Evolutionary conservation across 108 stramenopile genomes (phyloP).

Genomic region (Phaeodactylum tricornutum): DNA sequence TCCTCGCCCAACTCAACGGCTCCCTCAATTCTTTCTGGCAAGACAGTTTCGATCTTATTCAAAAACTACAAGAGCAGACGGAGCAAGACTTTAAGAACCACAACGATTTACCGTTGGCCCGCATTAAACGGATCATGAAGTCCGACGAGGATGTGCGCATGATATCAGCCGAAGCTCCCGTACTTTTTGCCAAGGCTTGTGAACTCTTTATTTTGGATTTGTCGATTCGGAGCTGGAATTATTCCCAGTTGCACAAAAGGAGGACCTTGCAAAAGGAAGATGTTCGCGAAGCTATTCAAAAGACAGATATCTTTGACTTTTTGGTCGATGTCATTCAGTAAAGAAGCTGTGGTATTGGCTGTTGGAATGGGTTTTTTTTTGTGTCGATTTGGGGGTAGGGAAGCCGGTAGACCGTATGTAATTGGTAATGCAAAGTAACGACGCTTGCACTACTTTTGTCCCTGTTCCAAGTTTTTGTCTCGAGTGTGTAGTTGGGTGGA

Average conservation of each 20-base stretch:
- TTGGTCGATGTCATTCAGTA: constrained; percentile 79
- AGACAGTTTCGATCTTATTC: constrained; percentile 33
- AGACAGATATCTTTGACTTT: constrained; percentile 84
- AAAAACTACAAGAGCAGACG: constrained; percentile 42
- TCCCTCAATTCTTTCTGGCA: constrained; percentile 64
- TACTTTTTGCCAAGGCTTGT: constrained; percentile 97
- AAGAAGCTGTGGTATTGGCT: no score
- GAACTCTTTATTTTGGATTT: constrained; percentile 98
- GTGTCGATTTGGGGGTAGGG: no score
- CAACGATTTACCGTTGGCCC: constrained; percentile 88
- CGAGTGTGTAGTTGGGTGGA: no score
- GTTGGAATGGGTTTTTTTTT: no score
- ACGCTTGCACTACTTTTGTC: no score
- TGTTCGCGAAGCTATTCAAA: constrained; percentile 74
- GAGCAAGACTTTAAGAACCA: constrained; percentile 88
- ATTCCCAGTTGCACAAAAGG: constrained; percentile 68
- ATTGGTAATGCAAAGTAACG: no score
- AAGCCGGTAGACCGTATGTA: no score
- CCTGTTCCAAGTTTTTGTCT: no score
- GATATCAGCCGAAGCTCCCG: constrained; percentile 97
- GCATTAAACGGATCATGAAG: constrained; percentile 99
- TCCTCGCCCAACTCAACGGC: constrained; percentile 47
- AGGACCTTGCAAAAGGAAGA: constrained; percentile 86
- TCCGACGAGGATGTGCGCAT: constrained; percentile 93
- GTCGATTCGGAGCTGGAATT: constrained; percentile 80